Percentiles rank a stretch among this genome's conserved stretches.
Evolutionary conservation across 139 green algal species (phyloP).

Genomic region (Nannochloris sp.): DNA sequence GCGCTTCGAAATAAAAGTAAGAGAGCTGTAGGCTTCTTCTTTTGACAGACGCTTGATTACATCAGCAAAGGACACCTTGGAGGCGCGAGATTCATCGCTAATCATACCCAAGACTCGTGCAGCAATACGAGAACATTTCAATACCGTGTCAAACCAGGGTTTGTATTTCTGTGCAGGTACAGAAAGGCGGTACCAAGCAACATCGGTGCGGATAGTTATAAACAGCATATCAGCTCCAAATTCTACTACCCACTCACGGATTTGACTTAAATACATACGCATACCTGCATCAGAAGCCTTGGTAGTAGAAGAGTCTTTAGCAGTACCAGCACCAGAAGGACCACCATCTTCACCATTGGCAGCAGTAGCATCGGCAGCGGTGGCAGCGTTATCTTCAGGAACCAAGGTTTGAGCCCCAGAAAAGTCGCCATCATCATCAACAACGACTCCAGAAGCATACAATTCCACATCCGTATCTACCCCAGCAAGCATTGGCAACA

Average conservation of each 20-base stretch:
- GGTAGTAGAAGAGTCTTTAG: not conserved
- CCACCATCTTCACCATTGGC: slow-evolving; percentile 3
- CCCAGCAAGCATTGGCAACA: slow-evolving; percentile 81
- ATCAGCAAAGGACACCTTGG: slow-evolving; percentile 72
- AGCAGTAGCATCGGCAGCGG: not conserved
- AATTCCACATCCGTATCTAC: slow-evolving; percentile 79
- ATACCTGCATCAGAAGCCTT: slow-evolving; percentile 45
- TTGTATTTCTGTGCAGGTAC: slow-evolving; percentile 56
- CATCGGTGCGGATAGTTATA: slow-evolving; percentile 86
- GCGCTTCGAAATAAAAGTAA: slow-evolving; percentile 56
- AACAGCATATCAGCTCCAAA: slow-evolving; percentile 75
- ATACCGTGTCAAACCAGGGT: slow-evolving; percentile 69
- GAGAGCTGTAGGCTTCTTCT: slow-evolving; percentile 18
- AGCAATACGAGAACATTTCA: slow-evolving; percentile 68
- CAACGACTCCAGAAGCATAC: slow-evolving; percentile 71
- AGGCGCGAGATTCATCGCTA: slow-evolving; percentile 50
- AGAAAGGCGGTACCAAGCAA: slow-evolving; percentile 78
- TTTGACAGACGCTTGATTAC: slow-evolving; percentile 57
- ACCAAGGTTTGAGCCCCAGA: slow-evolving; percentile 32
- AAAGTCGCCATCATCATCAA: slow-evolving; percentile 68
- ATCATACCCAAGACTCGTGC: slow-evolving; percentile 48
- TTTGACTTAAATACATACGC: slow-evolving; percentile 79
- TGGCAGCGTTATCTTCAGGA: slow-evolving; percentile 4
- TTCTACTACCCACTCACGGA: slow-evolving; percentile 92
- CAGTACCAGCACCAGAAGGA: slow-evolving; percentile 7